phyloP scores from a whole-genome alignment of 306 rosid species.

The Lablab purpureus region DNA sequence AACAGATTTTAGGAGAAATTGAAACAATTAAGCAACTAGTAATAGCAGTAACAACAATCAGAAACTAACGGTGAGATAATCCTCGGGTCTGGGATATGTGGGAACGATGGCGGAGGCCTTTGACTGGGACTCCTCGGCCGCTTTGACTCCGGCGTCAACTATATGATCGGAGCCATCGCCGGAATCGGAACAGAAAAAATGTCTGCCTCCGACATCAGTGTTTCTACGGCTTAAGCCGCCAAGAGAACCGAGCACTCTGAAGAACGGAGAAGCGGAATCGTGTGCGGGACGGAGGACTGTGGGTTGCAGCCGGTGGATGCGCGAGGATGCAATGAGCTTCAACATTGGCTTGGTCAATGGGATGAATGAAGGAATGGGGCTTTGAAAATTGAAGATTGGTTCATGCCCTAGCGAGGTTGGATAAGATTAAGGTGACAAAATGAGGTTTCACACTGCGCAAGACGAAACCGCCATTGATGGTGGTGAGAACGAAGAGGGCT shows the following conservation, averaged over 20 bases:
- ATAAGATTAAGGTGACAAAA: neutral
- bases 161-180: conserved; percentile 67
- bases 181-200: conserved; percentile 84
- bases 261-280: conserved; percentile 59
- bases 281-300: conserved; percentile 54
- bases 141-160: conserved; percentile 63
- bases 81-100: conserved; percentile 90
- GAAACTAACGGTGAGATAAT: conserved; percentile 85
- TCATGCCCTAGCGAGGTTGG: conserved; percentile 29
- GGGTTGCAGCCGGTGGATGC: conserved; percentile 56
- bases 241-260: conserved; percentile 60
- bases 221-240: conserved; percentile 48
- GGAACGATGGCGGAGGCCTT: conserved; percentile 81
- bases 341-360: conserved; percentile 57
- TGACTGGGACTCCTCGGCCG: conserved; percentile 58
- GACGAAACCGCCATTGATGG: conserved; percentile 60
- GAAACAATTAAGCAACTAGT: conserved; percentile 21
- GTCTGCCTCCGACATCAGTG: conserved; percentile 52
- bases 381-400: conserved; percentile 29
- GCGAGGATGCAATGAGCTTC: conserved; percentile 73
- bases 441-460: neutral
- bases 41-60: conserved; percentile 21
- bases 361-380: neutral
- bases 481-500: conserved; percentile 2
- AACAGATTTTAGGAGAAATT: neutral